Base-by-base conservation (phyloP, 2,329 filamentous ascomycete genomes). In the Huntiella abstrusa region DNA sequence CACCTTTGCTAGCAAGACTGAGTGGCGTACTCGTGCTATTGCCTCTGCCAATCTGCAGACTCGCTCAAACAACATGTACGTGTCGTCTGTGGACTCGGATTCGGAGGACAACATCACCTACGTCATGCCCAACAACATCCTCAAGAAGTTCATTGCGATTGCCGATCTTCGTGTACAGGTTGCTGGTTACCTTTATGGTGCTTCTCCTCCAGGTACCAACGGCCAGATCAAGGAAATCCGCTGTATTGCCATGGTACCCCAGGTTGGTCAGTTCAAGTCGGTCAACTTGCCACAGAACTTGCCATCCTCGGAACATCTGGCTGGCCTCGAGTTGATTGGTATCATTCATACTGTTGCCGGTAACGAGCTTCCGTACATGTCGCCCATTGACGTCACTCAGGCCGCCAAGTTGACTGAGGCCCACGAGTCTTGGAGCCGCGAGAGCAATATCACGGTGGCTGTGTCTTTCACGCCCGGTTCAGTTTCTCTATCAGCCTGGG, bases 111-210 rank as follows among this genome's bases (percentile, higher is more conserved):
- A 46, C 33, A 81, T 83, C 58, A 98, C 88, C 1, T 98, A 96
- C 57, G 83, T 98, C 56, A 95, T 98, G 84, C 91, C 91, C 1
- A 98, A 96, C 74, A 98, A 98, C 61, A 80, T 98, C 42, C 73
- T 98, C 56, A 95, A 94, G 71, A 83, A 85, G 53, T 98, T 98
- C 69, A 96, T 98, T 65, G 91, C 84, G 17, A 92, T 98, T 58
- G 82, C 91, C 41, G 91, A 98, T 66, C 74, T 98, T 47, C 83
- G 92, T 41, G 87, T 96, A 11, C 91, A 98, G 63, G 87, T 98
- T 43, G 87, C 88, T 12, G 91, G 87, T 1, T 98, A 94, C 60
- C 72, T 98, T 1, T 98, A 98, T 59, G 91, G 91, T 53, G 77
- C 77, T 41, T 94, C 88, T 1, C 87, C 91, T 3, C 80, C 83